Base-by-base conservation (phyloP, 306 rosid genomes). In the Arachis stenosperma region DNA sequence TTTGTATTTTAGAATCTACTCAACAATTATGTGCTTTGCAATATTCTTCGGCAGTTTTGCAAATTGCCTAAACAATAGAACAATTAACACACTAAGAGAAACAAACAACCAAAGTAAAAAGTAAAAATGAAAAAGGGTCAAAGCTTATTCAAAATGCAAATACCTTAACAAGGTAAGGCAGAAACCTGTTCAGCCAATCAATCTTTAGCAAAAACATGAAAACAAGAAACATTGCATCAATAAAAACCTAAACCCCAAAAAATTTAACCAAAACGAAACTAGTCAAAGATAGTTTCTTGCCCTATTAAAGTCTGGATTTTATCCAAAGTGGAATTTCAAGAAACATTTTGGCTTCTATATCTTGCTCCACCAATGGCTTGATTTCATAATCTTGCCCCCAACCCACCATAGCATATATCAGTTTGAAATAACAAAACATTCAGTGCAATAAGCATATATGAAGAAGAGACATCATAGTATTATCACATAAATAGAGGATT, bases 281-380 rank as follows among this genome's bases (percentile, higher is more conserved):
- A 64, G 17, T 42, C 50, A 52, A 17, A 17, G 6, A 42, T 64
- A 53, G 17, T 10, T 14, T 11, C 75, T 80, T 82, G 90, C 98
- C 69, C 98, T 84, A 79, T 93, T 96, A 48, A 84, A 90, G 65
- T 93, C 98, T 1, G 98, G 98, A 78, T 79, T 88, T 66, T 93
- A 93, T 85, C 98, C 97, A 93, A 52, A 82, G 78, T 1, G 97
- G 98, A 73, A 93, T 89, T 85, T 93, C 97, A 8, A 90, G 96
- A 44, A 93, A 65, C 90, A 93, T 89, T 69, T 74, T 79, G 30
- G 84, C 82, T 70, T 71, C 86, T 2, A 83, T 5, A 58, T 93
- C 96, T 72, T 84, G 90, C 46, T 89, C 90, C 15, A 78, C 82
- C 79, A 93, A 50, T 36, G 96, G 93, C 73, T 74, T 81, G 66